These are phyloP conservation scores for Aspergillus biplanus DNA, from an alignment of 495 filamentous ascomycete genomes.

Conservation along the genomic window DNA sequence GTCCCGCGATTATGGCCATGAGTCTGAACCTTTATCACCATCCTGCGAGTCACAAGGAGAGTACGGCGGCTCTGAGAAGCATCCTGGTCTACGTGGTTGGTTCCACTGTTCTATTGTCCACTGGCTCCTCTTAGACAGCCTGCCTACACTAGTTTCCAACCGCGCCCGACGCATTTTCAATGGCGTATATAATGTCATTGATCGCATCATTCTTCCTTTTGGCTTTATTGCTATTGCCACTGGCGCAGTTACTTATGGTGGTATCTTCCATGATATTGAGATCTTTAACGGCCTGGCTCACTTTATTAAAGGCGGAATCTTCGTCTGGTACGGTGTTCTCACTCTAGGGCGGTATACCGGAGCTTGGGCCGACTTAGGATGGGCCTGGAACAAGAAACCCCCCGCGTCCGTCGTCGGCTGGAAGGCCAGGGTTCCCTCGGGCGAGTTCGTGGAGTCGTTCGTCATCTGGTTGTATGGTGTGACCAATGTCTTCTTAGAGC, in stretches of 20 bases:
- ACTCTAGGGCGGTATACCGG: constrained; percentile 90
- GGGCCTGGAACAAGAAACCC: constrained; percentile 93
- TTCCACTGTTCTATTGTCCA: constrained; percentile 49
- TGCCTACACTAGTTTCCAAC: constrained; percentile 60
- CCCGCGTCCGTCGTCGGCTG: constrained; percentile 60
- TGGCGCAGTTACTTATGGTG: constrained; percentile 70
- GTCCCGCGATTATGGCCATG: no score
- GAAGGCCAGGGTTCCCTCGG: constrained; percentile 69
- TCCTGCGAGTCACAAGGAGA: constrained; percentile 54
- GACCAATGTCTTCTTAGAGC: constrained; percentile 92
- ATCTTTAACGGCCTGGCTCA: constrained; percentile 90
- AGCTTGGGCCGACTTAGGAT: constrained; percentile 87
- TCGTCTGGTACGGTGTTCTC: constrained; percentile 92
- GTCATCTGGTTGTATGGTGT: constrained; percentile 88
- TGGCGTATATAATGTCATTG: constrained; percentile 61
- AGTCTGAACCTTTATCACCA: constrained; percentile 36
- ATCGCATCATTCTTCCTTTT: constrained; percentile 64
- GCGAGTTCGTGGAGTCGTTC: constrained; percentile 85
- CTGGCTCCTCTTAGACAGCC: constrained; percentile 45
- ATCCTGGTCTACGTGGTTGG: constrained; percentile 42
- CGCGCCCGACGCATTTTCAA: constrained; percentile 60
- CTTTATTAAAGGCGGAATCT: constrained; percentile 94
- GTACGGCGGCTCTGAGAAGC: constrained; percentile 52
- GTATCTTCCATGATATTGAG: constrained; percentile 62
- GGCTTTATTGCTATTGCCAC: constrained; percentile 65